These are phyloP conservation scores for Malassezia furfur DNA, from an alignment of 1,284 basidiomycete species.

Conservation along the genomic window DNA sequence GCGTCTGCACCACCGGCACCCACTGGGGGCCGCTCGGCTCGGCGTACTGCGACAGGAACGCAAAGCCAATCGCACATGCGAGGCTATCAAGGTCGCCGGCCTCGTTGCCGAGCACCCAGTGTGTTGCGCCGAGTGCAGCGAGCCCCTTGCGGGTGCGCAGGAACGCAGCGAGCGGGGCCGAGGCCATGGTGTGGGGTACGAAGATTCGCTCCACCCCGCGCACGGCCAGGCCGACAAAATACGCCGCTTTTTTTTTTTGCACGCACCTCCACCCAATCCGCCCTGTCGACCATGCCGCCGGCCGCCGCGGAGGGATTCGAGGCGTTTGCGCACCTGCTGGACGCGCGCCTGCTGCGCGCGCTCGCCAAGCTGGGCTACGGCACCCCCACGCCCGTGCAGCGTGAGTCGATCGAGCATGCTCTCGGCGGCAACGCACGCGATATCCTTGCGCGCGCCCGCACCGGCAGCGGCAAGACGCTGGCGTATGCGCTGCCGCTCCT, in stretches of 20 bases:
- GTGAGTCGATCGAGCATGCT: slow-evolving; percentile 67
- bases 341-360: slow-evolving; percentile 62
- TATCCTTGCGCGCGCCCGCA: slow-evolving; percentile 83
- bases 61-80: slow-evolving; percentile 20
- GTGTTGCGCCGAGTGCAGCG: background rate
- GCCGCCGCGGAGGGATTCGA: slow-evolving; percentile 20
- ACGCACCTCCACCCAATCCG: too few relatives aligned
- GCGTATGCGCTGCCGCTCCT: slow-evolving; percentile 85
- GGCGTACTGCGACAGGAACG: slow-evolving; percentile 14
- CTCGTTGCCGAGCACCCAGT: slow-evolving; percentile 24
- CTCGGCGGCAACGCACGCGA: slow-evolving; percentile 68
- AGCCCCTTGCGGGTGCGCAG: background rate
- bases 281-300: background rate
- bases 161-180: background rate
- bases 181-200: background rate
- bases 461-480: slow-evolving; percentile 93
- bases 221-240: background rate
- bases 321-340: slow-evolving; percentile 60
- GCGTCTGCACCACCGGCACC: slow-evolving; percentile 66
- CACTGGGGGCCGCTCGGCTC: slow-evolving; percentile 10
- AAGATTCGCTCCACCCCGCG: too few relatives aligned
- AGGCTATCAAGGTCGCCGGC: slow-evolving; percentile 29
- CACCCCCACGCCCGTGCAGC: slow-evolving; percentile 70
- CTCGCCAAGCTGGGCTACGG: slow-evolving; percentile 72
- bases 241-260: background rate